Conservation (phyloP, 192 early-diverging fungal genomes). For the Phycomyces nitens region DNA sequence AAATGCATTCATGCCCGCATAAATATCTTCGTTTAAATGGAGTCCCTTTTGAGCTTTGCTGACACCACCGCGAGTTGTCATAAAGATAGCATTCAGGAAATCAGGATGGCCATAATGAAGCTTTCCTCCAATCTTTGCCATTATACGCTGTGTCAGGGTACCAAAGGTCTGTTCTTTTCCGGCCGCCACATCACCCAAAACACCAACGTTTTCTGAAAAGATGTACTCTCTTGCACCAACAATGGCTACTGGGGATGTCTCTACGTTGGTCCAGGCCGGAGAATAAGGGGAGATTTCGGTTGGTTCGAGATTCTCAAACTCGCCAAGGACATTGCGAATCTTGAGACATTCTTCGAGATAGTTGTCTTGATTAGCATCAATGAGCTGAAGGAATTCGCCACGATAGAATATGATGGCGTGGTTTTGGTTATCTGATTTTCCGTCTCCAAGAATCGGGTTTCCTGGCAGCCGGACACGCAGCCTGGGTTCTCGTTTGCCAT, state of each 20-base stretch:
- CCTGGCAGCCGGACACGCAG: conserved; percentile 77
- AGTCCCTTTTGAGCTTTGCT: conserved; percentile 87
- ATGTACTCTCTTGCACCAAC: conserved; percentile 86
- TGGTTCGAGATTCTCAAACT: conserved; percentile 77
- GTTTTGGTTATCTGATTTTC: conserved; percentile 90
- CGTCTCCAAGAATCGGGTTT: conserved; percentile 87
- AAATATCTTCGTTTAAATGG: conserved; percentile 91
- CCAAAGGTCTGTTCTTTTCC: conserved; percentile 88
- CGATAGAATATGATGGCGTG: conserved; percentile 81
- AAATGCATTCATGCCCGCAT: conserved; percentile 87
- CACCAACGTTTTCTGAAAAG: conserved; percentile 80
- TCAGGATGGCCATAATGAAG: conserved; percentile 87
- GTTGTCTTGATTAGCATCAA: conserved; percentile 92
- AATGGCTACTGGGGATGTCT: conserved; percentile 73
- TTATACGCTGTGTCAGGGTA: conserved; percentile 80
- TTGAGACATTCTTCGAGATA: conserved; percentile 90
- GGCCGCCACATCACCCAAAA: conserved; percentile 85
- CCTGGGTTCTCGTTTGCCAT: conserved; percentile 75
- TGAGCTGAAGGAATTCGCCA: conserved; percentile 82
- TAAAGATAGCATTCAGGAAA: conserved; percentile 84
- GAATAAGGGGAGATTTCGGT: conserved; percentile 68
- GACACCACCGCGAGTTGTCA: conserved; percentile 85
- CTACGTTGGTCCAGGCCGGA: conserved; percentile 34
- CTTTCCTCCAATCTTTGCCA: conserved; percentile 79
- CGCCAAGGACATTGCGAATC: conserved; percentile 79